Base-by-base conservation (phyloP, 164 flowering plant genomes). In the Annona squamosa region DNA sequence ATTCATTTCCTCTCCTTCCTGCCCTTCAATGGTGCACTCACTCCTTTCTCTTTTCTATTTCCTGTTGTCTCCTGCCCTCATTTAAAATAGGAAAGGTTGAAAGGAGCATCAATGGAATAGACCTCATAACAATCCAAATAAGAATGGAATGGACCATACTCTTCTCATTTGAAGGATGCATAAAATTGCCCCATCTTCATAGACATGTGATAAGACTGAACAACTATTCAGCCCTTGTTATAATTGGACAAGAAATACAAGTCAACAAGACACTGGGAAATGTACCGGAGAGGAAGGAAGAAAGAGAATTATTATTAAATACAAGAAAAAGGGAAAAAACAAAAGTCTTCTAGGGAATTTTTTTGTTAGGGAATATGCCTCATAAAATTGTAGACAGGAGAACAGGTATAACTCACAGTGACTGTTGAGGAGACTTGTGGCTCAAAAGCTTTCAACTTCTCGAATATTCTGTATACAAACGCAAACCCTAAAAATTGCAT, bases 381-480 rank as follows among this genome's bases (percentile, higher is more conserved):
- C 59, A 52, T 7, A 7, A 52, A 48, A 52, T 52, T 52, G 59
- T 7, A 52, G 13, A 52, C 2, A 16, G 59, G 59, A 52, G 46
- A 66, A 37, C 4, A 3, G 19, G 46, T 48, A 26, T 37, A 65
- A 82, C 97, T 88, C 81, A 95, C 98, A n/a, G 84, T 85, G 74
- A 78, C 79, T 59, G 91, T 87, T n/a, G 99, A 86, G 56, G 97
- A 81, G 67, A 79, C 85, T 67, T 91, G 79, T 61, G 93, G 87
- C 76, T 96, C 99, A 78, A 65, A 86, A 67, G 91, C 72, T 81
- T 90, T 92, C 78, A 96, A 79, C 87, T 96, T 96, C 80, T 96
- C 98, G 83, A 92, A 96, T 62, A 96, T 74, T 68, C 99, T 86
- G 81, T 96, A 93, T 41, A 96, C 97, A 84, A 87, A 96, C 5